Evolutionary conservation across 2,329 filamentous ascomycete genomes (phyloP), one percentile per base, ranked within the genome.

Genomic region (Parascedosporium putredinis): DNA sequence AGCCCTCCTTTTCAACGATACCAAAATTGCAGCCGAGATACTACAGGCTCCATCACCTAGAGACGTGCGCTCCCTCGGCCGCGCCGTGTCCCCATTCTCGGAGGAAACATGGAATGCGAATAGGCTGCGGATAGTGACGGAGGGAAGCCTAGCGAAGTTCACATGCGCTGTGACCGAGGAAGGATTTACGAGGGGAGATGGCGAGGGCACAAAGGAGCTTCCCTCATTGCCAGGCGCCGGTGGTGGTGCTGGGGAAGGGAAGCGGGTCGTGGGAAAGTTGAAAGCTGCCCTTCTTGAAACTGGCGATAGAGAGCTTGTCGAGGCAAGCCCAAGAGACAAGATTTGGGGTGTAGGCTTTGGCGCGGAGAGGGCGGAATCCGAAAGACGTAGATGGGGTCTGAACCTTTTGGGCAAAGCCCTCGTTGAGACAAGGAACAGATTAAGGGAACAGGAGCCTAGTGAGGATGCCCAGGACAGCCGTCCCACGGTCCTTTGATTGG

Each of bases 281-380:
- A 66, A 62, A 45, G 63, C 61, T 24, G 60, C 67, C 63, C 58
- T 87, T 53, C 60, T 85, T 40, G 68, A 59, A 6, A 86, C 83
- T 1, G 79, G 75, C 0, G 72, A 78, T 4, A 65, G 74, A 43
- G 74, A 82, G 61, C 58, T 86, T 20, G 78, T 84, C 2, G 81
- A 83, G 64, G 79, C 79, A 27, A 73, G 73, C 51, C 76, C 80
- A 9, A 68, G 62, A 51, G 82, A 86, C 64, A 59, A 69, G 4
- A 74, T 85, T 49, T 86, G 82, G 83, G 83, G 82, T 1, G 67
- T 86, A 43, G 83, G 83, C 5, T 84, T 78, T 56, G 64, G 58
- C 2, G 74, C 71, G 6, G 65, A 63, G 16, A 64, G 72, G 57
- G 81, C 80, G 2, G 68, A 65, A 50, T 54, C 23, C 2, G 69